Evolutionary conservation across 1,284 basidiomycete species (phyloP), one percentile per base, ranked within the genome.

Genomic region (Moesziomyces aphidis): DNA sequence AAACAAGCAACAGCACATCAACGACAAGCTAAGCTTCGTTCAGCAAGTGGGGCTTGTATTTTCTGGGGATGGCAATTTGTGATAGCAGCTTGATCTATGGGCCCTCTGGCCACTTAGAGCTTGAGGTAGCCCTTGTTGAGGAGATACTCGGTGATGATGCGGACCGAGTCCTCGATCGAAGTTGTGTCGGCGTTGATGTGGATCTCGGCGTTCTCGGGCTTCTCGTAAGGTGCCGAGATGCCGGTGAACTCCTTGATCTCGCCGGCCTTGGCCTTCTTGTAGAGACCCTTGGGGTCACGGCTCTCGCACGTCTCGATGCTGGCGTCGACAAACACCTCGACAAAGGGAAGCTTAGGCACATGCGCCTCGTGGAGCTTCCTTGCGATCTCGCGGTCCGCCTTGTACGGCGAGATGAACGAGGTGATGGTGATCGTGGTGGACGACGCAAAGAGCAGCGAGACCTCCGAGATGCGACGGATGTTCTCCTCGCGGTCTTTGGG

Each of bases 181-280:
- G 88, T 89, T 85, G 94, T 89, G 85, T 93, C 90, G 6, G 96
- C 98, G 83, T 89, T 90, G 85, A 99, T 93, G 87, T 97, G 95
- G 66, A 99, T 90, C 86, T 99, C 97, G 45, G 96, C 91, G 19
- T 87, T 87, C 62, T 88, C 88, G 7, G 97, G 96, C 9, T 91
- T 90, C 86, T 99, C 97, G 85, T 99, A 99, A 10, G 97, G 97
- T 4, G 97, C 94, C 42, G 94, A 95, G 83, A 99, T 92, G 13
- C 97, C 96, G 49, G 97, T 99, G 86, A 99, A 98, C 72, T 98
- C 96, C 89, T 95, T 96, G 85, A 99, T 98, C 86, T 96, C 93
- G 23, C 97, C 96, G 1, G 92, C 91, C 69, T 95, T 88, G 6
- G 97, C 97, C 86, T 95, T 97, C 88, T 95, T 97, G 88, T 99